Evolutionary conservation across 2,329 filamentous ascomycete species (phyloP), one percentile per base, ranked within the genome.

Genomic region (Beauveria varroae): DNA sequence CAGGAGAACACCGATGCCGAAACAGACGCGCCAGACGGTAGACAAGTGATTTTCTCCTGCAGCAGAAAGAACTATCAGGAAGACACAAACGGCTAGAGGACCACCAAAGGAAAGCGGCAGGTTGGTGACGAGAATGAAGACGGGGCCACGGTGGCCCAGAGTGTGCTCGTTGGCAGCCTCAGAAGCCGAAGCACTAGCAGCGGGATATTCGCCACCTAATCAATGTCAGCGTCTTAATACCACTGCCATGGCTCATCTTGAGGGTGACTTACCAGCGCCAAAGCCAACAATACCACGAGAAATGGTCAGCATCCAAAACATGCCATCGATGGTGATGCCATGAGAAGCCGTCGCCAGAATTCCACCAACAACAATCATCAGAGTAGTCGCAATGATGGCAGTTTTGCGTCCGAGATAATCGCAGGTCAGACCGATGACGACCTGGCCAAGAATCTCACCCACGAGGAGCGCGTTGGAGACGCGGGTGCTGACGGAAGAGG

Each of bases 231-330:
- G 18, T 24, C 26, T 37, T 3, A 1, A n/a, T n/a, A 22, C 9
- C 7, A 18, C 6, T 51, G 6, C 3, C 2, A 14, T 30, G n/a
- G 14, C n/a, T 22, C 34, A 10, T 5, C 46, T 18, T 6, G 14
- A 30, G 9, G 1, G 26, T 3, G 53, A 49, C 51, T 62, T 20
- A 63, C 53, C 70, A 12, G 76, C 73, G 61, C 79, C 79, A 34
- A 81, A 79, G 5, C 79, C 78, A 41, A 78, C 75, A 40, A 80
- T 73, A 5, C 80, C 79, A 47, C 80, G 74, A 5, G 78, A 74
- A 20, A 81, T 69, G 0, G 76, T 79, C 72, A 81, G 71, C 74
- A 81, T 81, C 78, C 79, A 81, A 60, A 80, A 78, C 77, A 82
- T 81, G 61, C 76, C 78, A 20, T 76, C 63, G 37, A 77, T 74